phyloP scores from a whole-genome alignment of 176 grass and related monocot genomes.

The Carex parvula region DNA sequence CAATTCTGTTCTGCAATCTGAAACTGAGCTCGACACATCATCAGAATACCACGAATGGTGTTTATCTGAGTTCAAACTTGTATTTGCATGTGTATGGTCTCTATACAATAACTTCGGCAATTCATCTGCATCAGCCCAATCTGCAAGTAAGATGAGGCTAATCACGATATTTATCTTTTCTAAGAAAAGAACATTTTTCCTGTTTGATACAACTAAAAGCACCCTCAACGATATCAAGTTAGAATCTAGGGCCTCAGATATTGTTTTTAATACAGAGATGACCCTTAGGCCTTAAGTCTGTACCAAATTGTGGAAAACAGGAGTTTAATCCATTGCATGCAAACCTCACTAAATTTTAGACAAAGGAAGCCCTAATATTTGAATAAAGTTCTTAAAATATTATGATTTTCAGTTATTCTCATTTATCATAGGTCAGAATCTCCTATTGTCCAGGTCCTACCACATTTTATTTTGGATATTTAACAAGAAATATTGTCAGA shows the following conservation, averaged over 20 bases:
- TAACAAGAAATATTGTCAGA: constrained; percentile 4
- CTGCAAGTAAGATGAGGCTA: constrained; percentile 26
- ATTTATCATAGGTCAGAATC: background rate
- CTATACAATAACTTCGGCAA: constrained; percentile 18
- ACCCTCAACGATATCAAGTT: background rate
- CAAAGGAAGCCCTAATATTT: background rate
- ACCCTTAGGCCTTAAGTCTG: background rate
- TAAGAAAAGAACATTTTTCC: background rate
- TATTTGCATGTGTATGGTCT: constrained; percentile 43
- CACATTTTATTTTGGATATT: background rate
- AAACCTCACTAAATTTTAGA: background rate
- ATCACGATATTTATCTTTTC: background rate
- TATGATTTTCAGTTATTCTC: background rate
- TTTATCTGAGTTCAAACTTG: constrained; percentile 23
- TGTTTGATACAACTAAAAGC: background rate
- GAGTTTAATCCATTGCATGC: background rate
- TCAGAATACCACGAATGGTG: constrained; percentile 20
- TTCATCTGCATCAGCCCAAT: constrained; percentile 40
- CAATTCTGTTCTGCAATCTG: constrained; percentile 18
- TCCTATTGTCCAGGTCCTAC: constrained; percentile 1
- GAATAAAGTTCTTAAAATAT: constrained; percentile 7
- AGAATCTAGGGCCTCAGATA: background rate
- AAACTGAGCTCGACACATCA: constrained; percentile 15
- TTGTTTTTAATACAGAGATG: background rate
- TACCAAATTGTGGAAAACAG: background rate